Evolutionary conservation across 768 basidiomycete genomes (phyloP), one percentile per base, ranked within the genome.

Genomic region (Chalciporus piperatus): DNA sequence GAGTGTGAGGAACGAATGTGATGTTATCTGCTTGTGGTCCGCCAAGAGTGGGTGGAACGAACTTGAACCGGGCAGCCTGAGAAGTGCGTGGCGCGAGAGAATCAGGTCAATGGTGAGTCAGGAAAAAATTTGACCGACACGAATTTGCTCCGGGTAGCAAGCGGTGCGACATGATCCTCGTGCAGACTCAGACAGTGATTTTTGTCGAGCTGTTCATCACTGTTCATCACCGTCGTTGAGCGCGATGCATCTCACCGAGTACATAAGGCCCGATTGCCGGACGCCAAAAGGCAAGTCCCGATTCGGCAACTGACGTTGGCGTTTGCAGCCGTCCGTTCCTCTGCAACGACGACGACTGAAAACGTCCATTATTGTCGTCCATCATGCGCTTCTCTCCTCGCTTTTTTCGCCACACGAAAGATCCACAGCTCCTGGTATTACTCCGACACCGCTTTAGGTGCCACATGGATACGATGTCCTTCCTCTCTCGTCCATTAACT

Each of bases 401-500:
- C 45, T 47, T 37, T 52, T 50, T 53, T 58, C 47, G 38, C 55
- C 32, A 42, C 49, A 51, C 40, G 50, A 57, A 47, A 43, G 64
- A 66, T 61, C 58, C 57, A 57, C 55, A 42, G 28, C 46, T 42
- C 48, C 52, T 45, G 53, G 22, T 41, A n/a, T 48, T 58, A 57
- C 55, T 70, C 66, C 62, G 67, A 59, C 60, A 64, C 60, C 44
- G 62, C 50, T 52, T 65, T 60, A 13, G 54, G 67, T 68, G 62
- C 57, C 56, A 69, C 69, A 69, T 69, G 63, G 52, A 64, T 68
- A 62, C 65, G 63, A 64, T 66, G 66, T 55, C 55, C 58, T 68
- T 70, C 69, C 67, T 59, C 58, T 66, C 64, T 60, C 60, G 62
- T 66, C 58, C 49, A 68, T 68, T 68, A 68, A 70, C 70, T 69